A percentile compares a stretch with the other conserved stretches of the same genome.
phyloP scores from a whole-genome alignment of 305 asterid genomes.

The Rubia peregrina region DNA sequence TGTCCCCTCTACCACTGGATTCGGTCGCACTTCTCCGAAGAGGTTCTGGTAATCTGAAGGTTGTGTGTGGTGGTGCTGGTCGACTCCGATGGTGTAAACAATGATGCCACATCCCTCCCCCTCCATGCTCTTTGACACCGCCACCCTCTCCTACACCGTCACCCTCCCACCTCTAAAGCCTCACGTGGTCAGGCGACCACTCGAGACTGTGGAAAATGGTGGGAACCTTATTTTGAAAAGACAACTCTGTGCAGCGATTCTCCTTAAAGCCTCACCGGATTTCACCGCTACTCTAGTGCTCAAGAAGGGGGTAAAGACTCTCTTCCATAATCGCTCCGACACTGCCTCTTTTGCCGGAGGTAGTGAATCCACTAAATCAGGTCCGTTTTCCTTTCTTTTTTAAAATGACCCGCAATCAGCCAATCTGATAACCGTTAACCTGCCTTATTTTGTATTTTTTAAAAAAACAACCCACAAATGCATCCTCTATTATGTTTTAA shows the following conservation, averaged over 20 bases:
- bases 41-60: too few relatives aligned
- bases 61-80: too few relatives aligned
- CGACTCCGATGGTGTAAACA: too few relatives aligned
- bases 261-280: slow-evolving; percentile 48
- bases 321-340: slow-evolving; percentile 47
- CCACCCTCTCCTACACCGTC: slow-evolving; percentile 47
- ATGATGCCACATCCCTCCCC: too few relatives aligned
- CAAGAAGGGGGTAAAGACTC: slow-evolving; percentile 29
- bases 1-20: too few relatives aligned
- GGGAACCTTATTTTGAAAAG: slow-evolving; percentile 71
- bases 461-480: too few relatives aligned
- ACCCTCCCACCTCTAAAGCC: slow-evolving; percentile 45
- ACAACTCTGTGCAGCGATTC: slow-evolving; percentile 61
- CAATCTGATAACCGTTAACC: slow-evolving; percentile 13
- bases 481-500: too few relatives aligned
- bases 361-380: slow-evolving; percentile 79
- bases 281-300: slow-evolving; percentile 20
- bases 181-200: slow-evolving; percentile 15
- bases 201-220: slow-evolving; percentile 37
- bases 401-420: not conserved
- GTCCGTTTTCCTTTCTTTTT: slow-evolving; percentile 29
- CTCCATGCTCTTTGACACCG: too few relatives aligned
- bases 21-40: too few relatives aligned
- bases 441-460: slow-evolving; percentile 4
- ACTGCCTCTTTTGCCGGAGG: slow-evolving; percentile 65